A percentile compares a stretch with the other conserved stretches of the same genome.
Conservation (phyloP, 2,329 filamentous ascomycete genomes). For the Bertia moriformis region DNA sequence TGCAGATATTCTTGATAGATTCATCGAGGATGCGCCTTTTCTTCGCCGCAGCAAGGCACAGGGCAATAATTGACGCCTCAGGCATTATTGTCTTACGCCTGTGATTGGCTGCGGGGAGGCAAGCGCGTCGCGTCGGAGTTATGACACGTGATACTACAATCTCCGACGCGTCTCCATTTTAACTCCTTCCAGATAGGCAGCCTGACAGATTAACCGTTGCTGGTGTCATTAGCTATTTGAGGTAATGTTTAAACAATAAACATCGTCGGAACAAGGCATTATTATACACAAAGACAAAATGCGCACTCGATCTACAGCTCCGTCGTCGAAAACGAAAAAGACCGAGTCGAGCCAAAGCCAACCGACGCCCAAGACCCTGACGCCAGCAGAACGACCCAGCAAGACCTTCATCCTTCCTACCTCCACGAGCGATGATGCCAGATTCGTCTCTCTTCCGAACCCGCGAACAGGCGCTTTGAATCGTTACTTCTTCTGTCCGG, state of each 20-base stretch:
- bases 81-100: not conserved
- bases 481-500: constrained; percentile 43
- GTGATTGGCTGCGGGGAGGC: not conserved
- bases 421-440: constrained; percentile 29
- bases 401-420: constrained; percentile 43
- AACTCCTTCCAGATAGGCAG: not conserved
- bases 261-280: constrained; percentile 5
- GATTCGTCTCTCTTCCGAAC: constrained; percentile 38
- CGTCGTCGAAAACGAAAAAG: not conserved
- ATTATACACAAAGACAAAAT: constrained; percentile 8
- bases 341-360: no score
- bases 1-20: not conserved
- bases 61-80: not conserved
- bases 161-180: not conserved
- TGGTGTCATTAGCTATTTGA: not conserved
- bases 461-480: constrained; percentile 29
- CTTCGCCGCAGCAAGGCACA: not conserved
- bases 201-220: not conserved
- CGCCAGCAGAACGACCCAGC: constrained; percentile 13
- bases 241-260: not conserved
- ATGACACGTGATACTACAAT: not conserved
- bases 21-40: not conserved
- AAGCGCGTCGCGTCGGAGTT: not conserved
- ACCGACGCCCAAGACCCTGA: constrained; percentile 6
- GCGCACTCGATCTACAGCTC: constrained; percentile 1